Base-by-base conservation (phyloP, 1,284 basidiomycete species). In the Ganoderma lucidum region DNA sequence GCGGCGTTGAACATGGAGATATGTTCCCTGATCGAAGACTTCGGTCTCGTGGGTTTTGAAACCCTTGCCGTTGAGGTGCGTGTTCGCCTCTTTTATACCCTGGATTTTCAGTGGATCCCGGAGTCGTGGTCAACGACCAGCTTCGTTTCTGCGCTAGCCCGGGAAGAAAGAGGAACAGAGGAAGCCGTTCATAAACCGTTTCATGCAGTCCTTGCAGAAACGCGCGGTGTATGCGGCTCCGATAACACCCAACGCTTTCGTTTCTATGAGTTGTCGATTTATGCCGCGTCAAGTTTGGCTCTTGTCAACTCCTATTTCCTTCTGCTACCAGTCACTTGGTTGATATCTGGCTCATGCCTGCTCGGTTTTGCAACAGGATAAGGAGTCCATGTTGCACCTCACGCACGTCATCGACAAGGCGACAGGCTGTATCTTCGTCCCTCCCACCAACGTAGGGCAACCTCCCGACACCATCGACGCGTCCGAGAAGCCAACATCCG, bases 1-100 rank as follows among this genome's bases (percentile, higher is more conserved):
- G 82, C 87, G 0, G 90, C 90, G 17, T 83, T 99, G 58, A 99
- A 98, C 79, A 90, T 93, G 85, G 92, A 94, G 0, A 93, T 99
- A 78, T 93, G 95, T 71, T 96, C 95, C 42, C 81, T 99, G 30
- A 90, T 99, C 45, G 96, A 99, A 78, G 97, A 99, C 78, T 99
- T 92, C 79, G 87, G 92, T n/a, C 87, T 99, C 14, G 96, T 99
- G 35, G 93, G 94, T 0, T 99, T 99, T 76, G 97, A 99, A 82
- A 99, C 98, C 0, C 87, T 99, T 0, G 97, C 96, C 0, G 96
- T 98, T 17, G 96, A 98, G 85, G 94, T 94, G 73, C 67, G 86
- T 69, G 15, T 28, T 14, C 30, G 64, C 61, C 39, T 58, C 48
- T 5, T 64, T 41, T 53, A 60, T 59, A 32, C 37, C 35, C 17